Evolutionary conservation across 1,284 basidiomycete species (phyloP).

Genomic region (Hymenochaete sp.): DNA sequence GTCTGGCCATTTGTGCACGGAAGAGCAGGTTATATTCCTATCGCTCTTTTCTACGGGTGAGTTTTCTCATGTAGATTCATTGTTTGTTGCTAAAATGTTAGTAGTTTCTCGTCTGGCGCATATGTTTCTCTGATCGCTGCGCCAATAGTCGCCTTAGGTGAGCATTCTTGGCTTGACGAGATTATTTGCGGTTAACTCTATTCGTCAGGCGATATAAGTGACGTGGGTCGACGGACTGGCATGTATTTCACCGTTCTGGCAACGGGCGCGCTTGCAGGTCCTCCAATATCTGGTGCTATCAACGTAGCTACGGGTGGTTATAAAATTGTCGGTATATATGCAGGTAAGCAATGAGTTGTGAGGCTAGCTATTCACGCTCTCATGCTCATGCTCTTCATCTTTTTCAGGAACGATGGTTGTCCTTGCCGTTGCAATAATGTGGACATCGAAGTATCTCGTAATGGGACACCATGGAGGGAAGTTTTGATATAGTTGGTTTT

Average conservation of each 20-base stretch:
- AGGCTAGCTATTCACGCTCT: background rate
- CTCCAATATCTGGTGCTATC: constrained; percentile 28
- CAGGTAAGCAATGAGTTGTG: constrained; percentile 19
- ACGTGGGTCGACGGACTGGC: constrained; percentile 26
- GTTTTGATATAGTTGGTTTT: constrained; percentile 22
- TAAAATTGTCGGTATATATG: constrained; percentile 25
- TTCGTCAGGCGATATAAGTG: constrained; percentile 18
- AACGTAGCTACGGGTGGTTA: constrained; percentile 22
- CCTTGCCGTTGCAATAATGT: constrained; percentile 29
- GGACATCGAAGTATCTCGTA: constrained; percentile 25
- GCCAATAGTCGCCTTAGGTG: constrained; percentile 24
- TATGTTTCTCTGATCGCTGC: constrained; percentile 23
- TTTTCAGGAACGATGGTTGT: constrained; percentile 13
- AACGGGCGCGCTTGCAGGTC: constrained; percentile 26
- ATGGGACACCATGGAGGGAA: constrained; percentile 30
- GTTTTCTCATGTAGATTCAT: constrained; percentile 1
- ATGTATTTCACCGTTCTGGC: constrained; percentile 26
- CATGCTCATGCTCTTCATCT: background rate
- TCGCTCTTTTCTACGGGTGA: constrained; percentile 25
- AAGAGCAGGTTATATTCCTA: constrained; percentile 20
- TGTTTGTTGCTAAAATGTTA: background rate
- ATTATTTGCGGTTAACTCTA: background rate
- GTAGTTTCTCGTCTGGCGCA: constrained; percentile 20
- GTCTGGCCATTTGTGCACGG: constrained; percentile 27
- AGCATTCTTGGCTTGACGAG: background rate